Base-by-base conservation (phyloP, 352 stramenopile species). In the Phytophthora foliorum region DNA sequence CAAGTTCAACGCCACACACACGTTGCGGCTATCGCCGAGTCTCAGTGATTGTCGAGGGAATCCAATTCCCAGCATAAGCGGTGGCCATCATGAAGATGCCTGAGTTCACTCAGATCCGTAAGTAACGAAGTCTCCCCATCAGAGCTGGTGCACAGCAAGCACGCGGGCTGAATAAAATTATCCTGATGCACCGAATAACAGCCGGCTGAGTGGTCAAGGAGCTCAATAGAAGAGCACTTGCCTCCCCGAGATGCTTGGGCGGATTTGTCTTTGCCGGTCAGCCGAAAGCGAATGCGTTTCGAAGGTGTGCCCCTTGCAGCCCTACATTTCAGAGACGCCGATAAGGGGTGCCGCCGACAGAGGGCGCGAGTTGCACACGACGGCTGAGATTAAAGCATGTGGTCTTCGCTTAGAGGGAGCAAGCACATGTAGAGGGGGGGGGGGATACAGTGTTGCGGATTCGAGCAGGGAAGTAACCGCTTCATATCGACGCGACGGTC, bases 121-220 rank as follows among this genome's bases (percentile, higher is more conserved):
- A 48, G 50, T 68, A 68, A 63, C 42, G 31, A 38, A 42, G 24
- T 21, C 60, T 57, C 21, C 42, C 41, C 61, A 63, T 69, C 61
- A 69, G 55, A 51, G 7, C 32, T 14, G 24, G 60, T 45, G 41
- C 51, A 51, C 49, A 58, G 42, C 24, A 57, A 68, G 50, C 60
- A 52, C 60, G 41, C 22, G 10, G 25, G 39, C 51, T 68, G 51
- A 68, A 62, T 13, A n/a, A 67, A 64, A 10, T 32, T 9, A 6
- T 32, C 29, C 6, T 6, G 9, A 41, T 16, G 22, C 36, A 58
- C 34, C 29, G 17, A 41, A 59, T 22, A 49, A 57, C 51, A 57
- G 31, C 50, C 31, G 48, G 7, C n/a, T 42, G 27, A 21, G 51
- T 22, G 19, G 34, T 48, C 4, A 6, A 53, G 10, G n/a, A 13